Percentiles rank a stretch among this genome's conserved stretches.
Evolutionary conservation across 352 stramenopile species (phyloP).

Genomic region (Phytophthora aleatoria): DNA sequence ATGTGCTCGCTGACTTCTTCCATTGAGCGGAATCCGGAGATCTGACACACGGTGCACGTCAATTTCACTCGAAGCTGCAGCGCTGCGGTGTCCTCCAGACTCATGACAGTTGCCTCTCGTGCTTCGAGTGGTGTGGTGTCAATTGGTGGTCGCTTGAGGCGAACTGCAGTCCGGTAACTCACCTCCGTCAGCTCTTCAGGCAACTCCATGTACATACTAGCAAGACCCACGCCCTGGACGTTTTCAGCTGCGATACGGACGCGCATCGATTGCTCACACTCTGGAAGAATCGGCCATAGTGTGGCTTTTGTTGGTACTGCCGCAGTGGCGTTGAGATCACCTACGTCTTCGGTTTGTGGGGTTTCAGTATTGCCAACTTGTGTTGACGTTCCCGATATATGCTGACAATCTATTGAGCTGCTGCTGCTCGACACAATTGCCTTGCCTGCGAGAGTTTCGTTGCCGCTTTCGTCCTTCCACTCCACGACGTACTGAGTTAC

Average conservation of each 20-base stretch:
- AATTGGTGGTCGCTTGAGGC: slow-evolving; percentile 38
- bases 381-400: neutral
- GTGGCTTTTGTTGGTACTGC: slow-evolving; percentile 52
- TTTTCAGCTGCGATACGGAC: slow-evolving; percentile 72
- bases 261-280: slow-evolving; percentile 48
- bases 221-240: slow-evolving; percentile 54
- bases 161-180: slow-evolving; percentile 55
- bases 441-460: slow-evolving; percentile 29
- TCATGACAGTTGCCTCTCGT: slow-evolving; percentile 45
- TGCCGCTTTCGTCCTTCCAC: slow-evolving; percentile 61
- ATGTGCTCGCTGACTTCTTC: slow-evolving; percentile 63
- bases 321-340: neutral
- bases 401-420: slow-evolving; percentile 22
- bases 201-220: slow-evolving; percentile 60
- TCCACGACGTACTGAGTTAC: slow-evolving; percentile 77
- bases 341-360: neutral
- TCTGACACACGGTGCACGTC: slow-evolving; percentile 64
- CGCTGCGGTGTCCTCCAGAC: slow-evolving; percentile 41
- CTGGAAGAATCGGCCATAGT: slow-evolving; percentile 62
- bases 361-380: neutral
- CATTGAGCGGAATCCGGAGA: slow-evolving; percentile 22
- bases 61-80: slow-evolving; percentile 32
- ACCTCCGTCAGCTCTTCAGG: slow-evolving; percentile 61
- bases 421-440: slow-evolving; percentile 18
- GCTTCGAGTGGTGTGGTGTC: slow-evolving; percentile 54